Conservation (phyloP, 768 basidiomycete genomes). For the Auriscalpium microsporum region DNA sequence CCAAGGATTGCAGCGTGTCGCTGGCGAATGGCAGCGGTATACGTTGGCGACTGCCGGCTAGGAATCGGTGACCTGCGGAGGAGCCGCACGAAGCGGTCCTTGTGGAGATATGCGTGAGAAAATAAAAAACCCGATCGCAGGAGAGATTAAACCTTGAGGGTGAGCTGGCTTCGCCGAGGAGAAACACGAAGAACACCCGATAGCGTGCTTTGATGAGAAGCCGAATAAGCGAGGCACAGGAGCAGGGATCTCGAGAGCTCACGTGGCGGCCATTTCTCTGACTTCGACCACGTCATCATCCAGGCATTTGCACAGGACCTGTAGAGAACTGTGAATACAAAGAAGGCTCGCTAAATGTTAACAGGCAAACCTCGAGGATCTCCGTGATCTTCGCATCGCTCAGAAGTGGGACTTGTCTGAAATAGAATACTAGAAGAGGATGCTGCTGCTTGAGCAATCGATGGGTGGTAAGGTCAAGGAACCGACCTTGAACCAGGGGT, state of each 20-base stretch:
- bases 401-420: conserved; percentile 80
- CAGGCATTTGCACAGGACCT: conserved; percentile 75
- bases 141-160: conserved; percentile 47
- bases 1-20: conserved; percentile 90
- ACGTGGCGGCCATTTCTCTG: conserved; percentile 83
- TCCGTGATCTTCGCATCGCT: conserved; percentile 66
- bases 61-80: conserved; percentile 64
- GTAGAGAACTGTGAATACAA: conserved; percentile 1
- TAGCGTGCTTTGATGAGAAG: conserved; percentile 43
- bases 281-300: conserved; percentile 88
- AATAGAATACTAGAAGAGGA: conserved; percentile 61
- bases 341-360: not conserved
- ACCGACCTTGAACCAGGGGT: conserved; percentile 68
- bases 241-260: conserved; percentile 18
- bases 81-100: conserved; percentile 77
- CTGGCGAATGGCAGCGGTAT: conserved; percentile 64
- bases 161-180: conserved; percentile 65
- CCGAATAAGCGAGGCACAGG: not conserved
- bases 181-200: conserved; percentile 80
- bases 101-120: conserved; percentile 24
- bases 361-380: conserved; percentile 60
- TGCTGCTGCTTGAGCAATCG: not conserved
- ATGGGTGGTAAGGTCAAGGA: not conserved
- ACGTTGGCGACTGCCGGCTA: conserved; percentile 50
- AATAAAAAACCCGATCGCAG: not conserved